phyloP scores from a whole-genome alignment of 768 basidiomycete species.

The Tremella mesenterica region DNA sequence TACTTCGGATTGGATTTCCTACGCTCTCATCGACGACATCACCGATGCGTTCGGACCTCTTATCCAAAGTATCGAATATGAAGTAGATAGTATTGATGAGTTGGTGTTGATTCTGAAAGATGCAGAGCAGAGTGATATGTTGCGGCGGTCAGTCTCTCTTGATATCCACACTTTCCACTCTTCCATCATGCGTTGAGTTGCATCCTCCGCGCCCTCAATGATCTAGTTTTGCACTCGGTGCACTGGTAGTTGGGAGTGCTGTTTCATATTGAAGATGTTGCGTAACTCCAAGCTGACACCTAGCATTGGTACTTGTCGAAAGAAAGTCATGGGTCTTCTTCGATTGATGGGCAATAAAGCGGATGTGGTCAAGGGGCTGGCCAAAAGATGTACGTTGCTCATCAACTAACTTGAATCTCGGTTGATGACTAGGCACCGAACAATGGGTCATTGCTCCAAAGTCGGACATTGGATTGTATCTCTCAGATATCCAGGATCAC shows the following conservation, averaged over 20 bases:
- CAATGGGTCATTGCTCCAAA: conserved; percentile 98
- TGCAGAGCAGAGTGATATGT: conserved; percentile 94
- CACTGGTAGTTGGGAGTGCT: neutral
- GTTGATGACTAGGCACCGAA: conserved; percentile 51
- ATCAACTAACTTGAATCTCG: neutral
- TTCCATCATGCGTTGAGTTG: neutral
- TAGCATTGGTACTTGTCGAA: conserved; percentile 92
- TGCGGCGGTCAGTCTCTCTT: conserved; percentile 59
- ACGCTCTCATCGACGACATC: conserved; percentile 98
- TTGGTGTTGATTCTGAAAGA: conserved; percentile 93
- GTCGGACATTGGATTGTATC: conserved; percentile 89
- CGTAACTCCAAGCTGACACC: conserved; percentile 10
- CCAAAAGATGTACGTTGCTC: conserved; percentile 63
- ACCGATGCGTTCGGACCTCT: conserved; percentile 98
- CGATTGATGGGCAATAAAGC: conserved; percentile 99
- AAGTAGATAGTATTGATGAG: conserved; percentile 98
- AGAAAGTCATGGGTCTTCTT: conserved; percentile 97
- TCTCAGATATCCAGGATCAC: conserved; percentile 97
- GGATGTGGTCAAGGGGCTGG: conserved; percentile 96
- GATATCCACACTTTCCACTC: neutral
- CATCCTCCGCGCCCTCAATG: neutral
- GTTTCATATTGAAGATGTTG: too few relatives aligned
- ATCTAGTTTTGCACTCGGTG: neutral
- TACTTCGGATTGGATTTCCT: conserved; percentile 99
- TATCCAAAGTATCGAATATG: conserved; percentile 97